Base-by-base conservation (phyloP, 140 eudicot genomes). In the Oenanthe javanica region DNA sequence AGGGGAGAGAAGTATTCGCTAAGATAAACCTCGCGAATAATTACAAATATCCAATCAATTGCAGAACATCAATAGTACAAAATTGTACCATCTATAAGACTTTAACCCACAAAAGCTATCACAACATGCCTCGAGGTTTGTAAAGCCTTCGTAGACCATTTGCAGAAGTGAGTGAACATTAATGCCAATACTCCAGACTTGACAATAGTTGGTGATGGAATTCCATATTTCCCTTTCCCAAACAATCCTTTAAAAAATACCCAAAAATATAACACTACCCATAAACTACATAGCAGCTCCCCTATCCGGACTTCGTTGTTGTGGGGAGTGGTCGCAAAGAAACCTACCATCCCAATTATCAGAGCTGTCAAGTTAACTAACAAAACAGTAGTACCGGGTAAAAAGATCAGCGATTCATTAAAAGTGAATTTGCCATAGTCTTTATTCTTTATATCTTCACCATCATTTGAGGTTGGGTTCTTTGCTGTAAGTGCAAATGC, bases 401-500 rank as follows among this genome's bases (percentile, higher is more conserved):
- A 21, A 45, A 86, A 79, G 42, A 90, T 5, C 0, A 84, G 96
- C 14, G 96, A 88, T 46, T 75, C 79, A 78, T 85, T 89, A 38
- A 74, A 88, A 14, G 88, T 88, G 67, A 84, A 88, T 81, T 82
- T 86, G 57, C 81, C 87, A 36, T 14, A 1, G 0, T 67, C 81
- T 42, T 79, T 59, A 48, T 40, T 81, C 59, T 76, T 18, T 2
- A 9, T 40, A 16, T 82, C 87, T 47, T 55, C 80, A 27, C 69
- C 48, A 46, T 49, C 40, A 4, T n/a, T 76, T 5, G 51, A 40
- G 59, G 63, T 83, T 79, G 84, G 83, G 25, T 86, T 88, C 82
- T 90, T 90, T 59, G 82, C 82, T 63, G 95, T 90, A 50, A 90
- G 83, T 80, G 86, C 95, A 59, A 90, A 90, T 16, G 84, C 83